Base-by-base conservation (phyloP, 257 asterid species). In the Osmanthus fragrans region DNA sequence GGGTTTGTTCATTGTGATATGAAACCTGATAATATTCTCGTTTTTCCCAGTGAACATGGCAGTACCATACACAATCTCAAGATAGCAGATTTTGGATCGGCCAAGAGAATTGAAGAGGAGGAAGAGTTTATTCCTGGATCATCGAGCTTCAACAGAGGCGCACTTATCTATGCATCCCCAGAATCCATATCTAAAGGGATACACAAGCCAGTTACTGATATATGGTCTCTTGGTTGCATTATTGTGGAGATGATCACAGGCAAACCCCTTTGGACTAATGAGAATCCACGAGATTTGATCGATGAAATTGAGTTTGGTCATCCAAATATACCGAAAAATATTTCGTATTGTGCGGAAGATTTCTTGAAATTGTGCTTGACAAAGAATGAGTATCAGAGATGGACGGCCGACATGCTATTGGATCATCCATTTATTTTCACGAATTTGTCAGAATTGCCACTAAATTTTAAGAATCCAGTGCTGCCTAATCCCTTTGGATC, bases 41-140 rank as follows among this genome's bases (percentile, higher is more conserved):
- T 66, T 19, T 81, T 72, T 12, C 72, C 77, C 0, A 0, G 0
- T 0, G n/a, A 21, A 6, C 47, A 34, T 21, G 67, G 16, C 15
- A 12, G 76, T 29, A 1, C 16, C 25, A 25, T 4, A 11, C 72
- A 33, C 51, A 42, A 6, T 27, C 74, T 80, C 0, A 80, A 74
- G 40, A 42, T 74, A 18, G 83, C 69, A 3, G 83, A 80, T 51
- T 80, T 75, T 34, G 83, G 83, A 49, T 71, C 45, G 19, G 64
- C 80, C 0, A 42, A 23, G 69, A 42, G 58, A 8, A 54, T 23
- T 13, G 33, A 1, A 13, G 56, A 73, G 40, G 19, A 23, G 6
- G 80, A 0, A 47, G 27, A 68, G 6, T 19, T 39, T 27, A 49
- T 19, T 45, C 4, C 63, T 9, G 10, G 13, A 15, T 39, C 45